These are phyloP conservation scores for Pseudisothecium myosuroides DNA, from an alignment of 225 moss, liverwort and hornwort species.

Conservation along the genomic window DNA sequence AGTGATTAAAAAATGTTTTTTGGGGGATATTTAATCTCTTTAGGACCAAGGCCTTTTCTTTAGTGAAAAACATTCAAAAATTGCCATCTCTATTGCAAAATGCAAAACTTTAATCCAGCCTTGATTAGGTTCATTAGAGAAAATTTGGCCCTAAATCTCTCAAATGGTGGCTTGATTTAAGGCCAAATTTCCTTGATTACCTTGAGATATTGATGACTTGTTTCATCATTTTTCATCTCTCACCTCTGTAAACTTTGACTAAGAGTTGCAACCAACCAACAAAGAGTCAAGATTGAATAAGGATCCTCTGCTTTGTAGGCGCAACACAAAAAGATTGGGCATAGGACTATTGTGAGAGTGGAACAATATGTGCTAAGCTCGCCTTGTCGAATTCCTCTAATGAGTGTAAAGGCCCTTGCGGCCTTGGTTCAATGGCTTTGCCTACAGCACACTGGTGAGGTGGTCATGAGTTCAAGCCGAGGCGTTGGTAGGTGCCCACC, in stretches of 20 bases:
- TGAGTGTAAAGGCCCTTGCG: neutral
- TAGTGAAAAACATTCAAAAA: rapidly evolving
- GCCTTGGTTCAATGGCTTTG: too few relatives aligned
- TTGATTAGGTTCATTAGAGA: too few relatives aligned
- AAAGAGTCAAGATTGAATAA: neutral
- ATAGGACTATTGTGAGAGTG: neutral
- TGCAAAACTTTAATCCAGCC: neutral
- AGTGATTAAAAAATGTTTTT: too few relatives aligned
- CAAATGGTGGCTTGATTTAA: too few relatives aligned
- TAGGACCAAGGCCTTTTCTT: rapidly evolving
- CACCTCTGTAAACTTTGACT: neutral
- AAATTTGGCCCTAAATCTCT: too few relatives aligned
- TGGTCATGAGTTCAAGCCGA: neutral
- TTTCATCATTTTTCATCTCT: neutral
- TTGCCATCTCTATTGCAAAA: rapidly evolving
- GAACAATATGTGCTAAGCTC: neutral
- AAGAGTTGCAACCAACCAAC: rapidly evolving
- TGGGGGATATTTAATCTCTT: rapidly evolving
- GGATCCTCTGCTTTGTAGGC: rapidly evolving
- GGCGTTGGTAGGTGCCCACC: rapidly evolving
- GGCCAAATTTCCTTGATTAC: too few relatives aligned
- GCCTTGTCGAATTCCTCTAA: rapidly evolving
- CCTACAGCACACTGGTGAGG: rapidly evolving
- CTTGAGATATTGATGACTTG: neutral
- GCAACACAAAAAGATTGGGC: rapidly evolving